These are phyloP conservation scores for Malus orientalis DNA, from an alignment of 306 rosid genomes.

Conservation along the genomic window DNA sequence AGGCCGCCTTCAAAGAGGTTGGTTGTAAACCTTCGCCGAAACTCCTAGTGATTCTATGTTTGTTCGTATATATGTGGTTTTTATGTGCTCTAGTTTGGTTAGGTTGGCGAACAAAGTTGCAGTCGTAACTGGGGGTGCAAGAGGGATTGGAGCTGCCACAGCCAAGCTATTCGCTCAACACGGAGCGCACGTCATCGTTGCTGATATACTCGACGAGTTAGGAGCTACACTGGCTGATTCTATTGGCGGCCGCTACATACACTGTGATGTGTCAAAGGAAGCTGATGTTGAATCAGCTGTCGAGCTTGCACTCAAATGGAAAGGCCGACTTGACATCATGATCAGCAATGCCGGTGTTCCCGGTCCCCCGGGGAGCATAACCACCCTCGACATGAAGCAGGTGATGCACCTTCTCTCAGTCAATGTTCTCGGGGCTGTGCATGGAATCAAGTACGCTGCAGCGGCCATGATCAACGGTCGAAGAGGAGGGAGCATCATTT, in stretches of 20 bases:
- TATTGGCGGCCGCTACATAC: constrained; percentile 56
- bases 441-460: constrained; percentile 70
- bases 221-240: constrained; percentile 43
- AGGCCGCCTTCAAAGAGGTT: neutral
- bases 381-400: constrained; percentile 42
- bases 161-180: constrained; percentile 55
- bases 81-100: neutral
- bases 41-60: neutral
- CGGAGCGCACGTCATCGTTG: constrained; percentile 66
- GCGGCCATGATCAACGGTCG: constrained; percentile 54
- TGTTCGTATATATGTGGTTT: neutral
- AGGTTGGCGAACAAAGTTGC: constrained; percentile 63
- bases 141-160: constrained; percentile 86
- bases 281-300: constrained; percentile 60
- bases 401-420: constrained; percentile 30
- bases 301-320: constrained; percentile 54
- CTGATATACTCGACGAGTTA: constrained; percentile 64
- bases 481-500: constrained; percentile 58
- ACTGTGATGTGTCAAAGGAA: constrained; percentile 71
- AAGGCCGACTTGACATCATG: constrained; percentile 65
- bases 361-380: constrained; percentile 49
- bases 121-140: constrained; percentile 73
- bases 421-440: constrained; percentile 53
- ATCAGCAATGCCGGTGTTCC: constrained; percentile 71
- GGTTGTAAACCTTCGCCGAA: neutral